These are phyloP conservation scores for Eucalyptus caleyi DNA, from an alignment of 345 rosid genomes.

Conservation along the genomic window DNA sequence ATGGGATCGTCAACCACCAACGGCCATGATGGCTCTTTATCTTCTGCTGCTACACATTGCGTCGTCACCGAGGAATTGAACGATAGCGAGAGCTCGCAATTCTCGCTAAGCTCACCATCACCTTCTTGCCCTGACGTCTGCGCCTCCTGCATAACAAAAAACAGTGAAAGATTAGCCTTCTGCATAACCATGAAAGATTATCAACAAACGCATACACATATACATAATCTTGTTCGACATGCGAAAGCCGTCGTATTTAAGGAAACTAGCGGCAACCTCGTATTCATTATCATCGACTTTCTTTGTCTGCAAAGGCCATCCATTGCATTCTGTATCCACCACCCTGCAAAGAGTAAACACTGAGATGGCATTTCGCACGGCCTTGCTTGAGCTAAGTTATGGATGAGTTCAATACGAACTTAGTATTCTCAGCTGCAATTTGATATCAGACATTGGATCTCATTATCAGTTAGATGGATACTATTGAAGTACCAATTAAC, in stretches of 20 bases:
- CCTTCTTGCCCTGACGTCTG: neutral
- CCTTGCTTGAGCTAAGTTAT: neutral
- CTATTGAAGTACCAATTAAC: neutral
- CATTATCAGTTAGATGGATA: neutral
- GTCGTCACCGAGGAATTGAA: neutral
- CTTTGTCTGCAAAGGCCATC: neutral
- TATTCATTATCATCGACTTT: neutral
- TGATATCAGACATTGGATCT: neutral
- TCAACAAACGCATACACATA: neutral
- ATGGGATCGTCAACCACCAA: neutral
- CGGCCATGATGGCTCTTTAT: neutral
- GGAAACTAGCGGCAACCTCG: neutral
- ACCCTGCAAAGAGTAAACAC: neutral
- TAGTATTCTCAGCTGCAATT: neutral
- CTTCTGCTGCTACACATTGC: neutral
- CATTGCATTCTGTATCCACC: neutral
- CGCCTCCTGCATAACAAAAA: neutral
- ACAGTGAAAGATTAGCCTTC: neutral
- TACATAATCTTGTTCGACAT: neutral
- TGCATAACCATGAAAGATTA: neutral
- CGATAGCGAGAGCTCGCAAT: constrained; percentile 9
- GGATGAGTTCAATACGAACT: neutral
- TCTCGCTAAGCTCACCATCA: neutral
- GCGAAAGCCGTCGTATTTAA: neutral
- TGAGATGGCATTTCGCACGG: neutral